These are phyloP conservation scores for Arxiozyma bovina DNA, from an alignment of 1,139 yeast genomes.

Conservation along the genomic window DNA sequence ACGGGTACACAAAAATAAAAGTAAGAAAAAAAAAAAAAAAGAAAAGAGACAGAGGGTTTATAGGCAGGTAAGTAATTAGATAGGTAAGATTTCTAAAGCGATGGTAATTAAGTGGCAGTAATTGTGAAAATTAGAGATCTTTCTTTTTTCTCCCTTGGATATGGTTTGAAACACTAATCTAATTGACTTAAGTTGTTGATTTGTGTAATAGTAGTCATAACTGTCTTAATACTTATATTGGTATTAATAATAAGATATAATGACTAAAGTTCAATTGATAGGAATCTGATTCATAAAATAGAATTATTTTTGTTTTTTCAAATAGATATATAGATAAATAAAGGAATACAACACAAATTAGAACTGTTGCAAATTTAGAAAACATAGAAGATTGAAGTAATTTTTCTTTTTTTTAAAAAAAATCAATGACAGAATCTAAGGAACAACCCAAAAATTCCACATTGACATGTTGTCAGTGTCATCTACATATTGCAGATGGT, in stretches of 20 bases:
- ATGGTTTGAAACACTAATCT: not conserved
- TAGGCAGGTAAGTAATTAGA: not conserved
- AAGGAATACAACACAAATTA: not conserved
- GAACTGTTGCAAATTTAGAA: too few species aligned
- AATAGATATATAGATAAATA: not conserved
- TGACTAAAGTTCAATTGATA: not conserved
- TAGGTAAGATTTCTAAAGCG: too few species aligned
- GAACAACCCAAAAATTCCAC: not conserved
- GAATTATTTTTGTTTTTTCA: too few species aligned
- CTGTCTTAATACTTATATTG: not conserved
- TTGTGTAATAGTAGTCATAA: not conserved
- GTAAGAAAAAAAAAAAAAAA: too few species aligned
- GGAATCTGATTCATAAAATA: not conserved
- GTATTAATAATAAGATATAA: too few species aligned
- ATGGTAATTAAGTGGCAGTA: too few species aligned
- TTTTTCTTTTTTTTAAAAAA: not conserved
- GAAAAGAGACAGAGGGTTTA: not conserved
- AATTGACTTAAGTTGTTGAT: not conserved
- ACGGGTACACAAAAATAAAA: too few species aligned
- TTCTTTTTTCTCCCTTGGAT: not conserved
- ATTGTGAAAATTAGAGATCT: not conserved
- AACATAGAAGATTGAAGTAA: not conserved
- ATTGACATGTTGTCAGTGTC: conserved; percentile 7
- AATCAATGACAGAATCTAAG: not conserved
- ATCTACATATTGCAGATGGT: conserved; percentile 5